A percentile compares a stretch with the other conserved stretches of the same genome.
These are phyloP conservation scores for Exophiala mesophila DNA, from an alignment of 2,329 filamentous ascomycete species.

Conservation along the genomic window DNA sequence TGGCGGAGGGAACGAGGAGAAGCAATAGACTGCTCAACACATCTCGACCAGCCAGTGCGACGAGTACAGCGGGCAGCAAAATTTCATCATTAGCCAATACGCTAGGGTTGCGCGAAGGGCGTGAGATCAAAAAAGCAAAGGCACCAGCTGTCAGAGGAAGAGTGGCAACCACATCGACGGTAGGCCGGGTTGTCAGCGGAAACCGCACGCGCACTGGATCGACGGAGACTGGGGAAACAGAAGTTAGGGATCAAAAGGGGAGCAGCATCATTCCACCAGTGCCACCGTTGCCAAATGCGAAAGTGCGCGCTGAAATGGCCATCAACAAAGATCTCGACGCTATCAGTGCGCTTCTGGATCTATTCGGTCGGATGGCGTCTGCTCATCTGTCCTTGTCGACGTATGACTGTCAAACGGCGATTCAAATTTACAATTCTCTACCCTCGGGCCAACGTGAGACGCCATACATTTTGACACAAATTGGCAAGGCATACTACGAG, in stretches of 20 bases:
- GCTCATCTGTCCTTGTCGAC: constrained; percentile 74
- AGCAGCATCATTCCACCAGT: constrained; percentile 31
- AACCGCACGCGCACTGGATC: constrained; percentile 69
- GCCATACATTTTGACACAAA: constrained; percentile 85
- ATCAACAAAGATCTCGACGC: constrained; percentile 64
- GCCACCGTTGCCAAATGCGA: constrained; percentile 29
- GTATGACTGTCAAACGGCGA: constrained; percentile 72
- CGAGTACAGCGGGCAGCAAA: constrained; percentile 42
- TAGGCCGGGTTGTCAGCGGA: constrained; percentile 83
- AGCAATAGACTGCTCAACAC: constrained; percentile 69
- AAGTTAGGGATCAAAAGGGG: constrained; percentile 56
- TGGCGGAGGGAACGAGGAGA: constrained; percentile 54
- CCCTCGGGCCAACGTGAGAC: constrained; percentile 76
- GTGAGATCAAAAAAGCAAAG: constrained; percentile 80
- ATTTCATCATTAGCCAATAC: constrained; percentile 55
- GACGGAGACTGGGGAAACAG: constrained; percentile 60
- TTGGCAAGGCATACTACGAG: constrained; percentile 88
- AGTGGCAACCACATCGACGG: constrained; percentile 62
- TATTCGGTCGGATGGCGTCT: constrained; percentile 74
- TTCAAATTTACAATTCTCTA: constrained; percentile 67
- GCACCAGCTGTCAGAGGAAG: constrained; percentile 66
- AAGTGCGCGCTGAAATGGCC: constrained; percentile 25
- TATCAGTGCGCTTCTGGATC: constrained; percentile 68
- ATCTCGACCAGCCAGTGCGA: constrained; percentile 56
- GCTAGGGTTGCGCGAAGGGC: constrained; percentile 56